These are phyloP conservation scores for Hanseniaspora meyeri DNA, from an alignment of 805 yeast genomes.

Conservation along the genomic window DNA sequence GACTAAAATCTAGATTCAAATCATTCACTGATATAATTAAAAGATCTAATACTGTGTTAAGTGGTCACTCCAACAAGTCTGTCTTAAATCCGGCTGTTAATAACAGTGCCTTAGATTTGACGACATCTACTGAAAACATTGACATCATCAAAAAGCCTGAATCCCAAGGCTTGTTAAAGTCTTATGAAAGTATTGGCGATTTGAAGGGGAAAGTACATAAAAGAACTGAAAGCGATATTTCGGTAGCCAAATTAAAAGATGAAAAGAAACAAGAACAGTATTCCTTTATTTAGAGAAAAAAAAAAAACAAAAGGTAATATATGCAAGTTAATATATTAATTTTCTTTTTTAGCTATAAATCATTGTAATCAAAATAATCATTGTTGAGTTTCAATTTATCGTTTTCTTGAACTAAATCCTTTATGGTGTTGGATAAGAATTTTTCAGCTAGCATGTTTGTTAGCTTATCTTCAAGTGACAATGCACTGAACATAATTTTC, in stretches of 20 bases:
- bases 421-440: neutral
- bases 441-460: neutral
- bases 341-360: neutral
- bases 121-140: neutral
- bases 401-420: neutral
- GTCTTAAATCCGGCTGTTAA: neutral
- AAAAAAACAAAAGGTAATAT: neutral
- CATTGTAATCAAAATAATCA: neutral
- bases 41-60: slow-evolving; percentile 10
- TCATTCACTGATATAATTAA: slow-evolving; percentile 10
- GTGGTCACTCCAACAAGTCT: slow-evolving; percentile 5
- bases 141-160: neutral
- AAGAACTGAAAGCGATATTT: slow-evolving; percentile 11
- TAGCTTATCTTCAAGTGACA: slow-evolving; percentile 1
- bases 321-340: no score
- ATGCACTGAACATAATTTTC: neutral
- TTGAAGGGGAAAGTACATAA: neutral
- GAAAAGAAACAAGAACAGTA: slow-evolving; percentile 5
- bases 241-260: neutral
- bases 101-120: neutral
- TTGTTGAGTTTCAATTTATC: neutral
- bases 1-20: slow-evolving; percentile 10
- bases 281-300: neutral
- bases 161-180: neutral
- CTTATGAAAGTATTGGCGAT: neutral